Conservation (phyloP, 164 flowering plant genomes). For the Echeveria elegans region DNA sequence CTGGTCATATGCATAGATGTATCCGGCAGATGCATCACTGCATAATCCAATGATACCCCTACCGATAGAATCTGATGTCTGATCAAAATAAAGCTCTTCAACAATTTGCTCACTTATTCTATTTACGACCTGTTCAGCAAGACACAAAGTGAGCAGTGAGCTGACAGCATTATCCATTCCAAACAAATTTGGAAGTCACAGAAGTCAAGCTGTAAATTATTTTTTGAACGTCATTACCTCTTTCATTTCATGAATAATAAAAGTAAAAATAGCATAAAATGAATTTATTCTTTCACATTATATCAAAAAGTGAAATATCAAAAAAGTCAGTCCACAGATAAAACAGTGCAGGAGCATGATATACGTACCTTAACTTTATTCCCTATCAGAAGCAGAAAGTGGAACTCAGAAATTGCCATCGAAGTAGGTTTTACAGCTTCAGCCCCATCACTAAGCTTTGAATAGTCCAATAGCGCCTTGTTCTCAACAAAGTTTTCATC, state of each 20-base stretch:
- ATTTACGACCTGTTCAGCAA: conserved; percentile 63
- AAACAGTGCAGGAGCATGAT: not conserved
- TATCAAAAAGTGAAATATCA: not conserved
- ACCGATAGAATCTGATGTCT: conserved; percentile 61
- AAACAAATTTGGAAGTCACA: not conserved
- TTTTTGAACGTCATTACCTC: not conserved
- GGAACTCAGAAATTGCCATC: conserved; percentile 83
- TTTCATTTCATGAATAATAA: not conserved
- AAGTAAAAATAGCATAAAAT: not conserved
- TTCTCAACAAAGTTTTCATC: conserved; percentile 99
- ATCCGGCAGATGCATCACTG: conserved; percentile 97
- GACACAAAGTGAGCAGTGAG: not conserved
- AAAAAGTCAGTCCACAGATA: not conserved
- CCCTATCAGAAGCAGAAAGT: conserved; percentile 87
- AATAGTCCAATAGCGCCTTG: conserved; percentile 81
- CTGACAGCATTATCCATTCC: not conserved
- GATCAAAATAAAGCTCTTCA: conserved; percentile 92
- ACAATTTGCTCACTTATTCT: conserved; percentile 84
- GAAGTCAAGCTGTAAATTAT: not conserved
- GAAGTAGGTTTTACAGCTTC: conserved; percentile 77
- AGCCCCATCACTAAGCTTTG: conserved; percentile 65
- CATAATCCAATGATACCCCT: conserved; percentile 87
- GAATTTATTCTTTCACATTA: not conserved
- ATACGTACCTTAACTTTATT: conserved; percentile 82
- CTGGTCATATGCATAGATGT: conserved; percentile 95